These are phyloP conservation scores for Platismatia glauca DNA, from an alignment of 495 filamentous ascomycete genomes.

Conservation along the genomic window DNA sequence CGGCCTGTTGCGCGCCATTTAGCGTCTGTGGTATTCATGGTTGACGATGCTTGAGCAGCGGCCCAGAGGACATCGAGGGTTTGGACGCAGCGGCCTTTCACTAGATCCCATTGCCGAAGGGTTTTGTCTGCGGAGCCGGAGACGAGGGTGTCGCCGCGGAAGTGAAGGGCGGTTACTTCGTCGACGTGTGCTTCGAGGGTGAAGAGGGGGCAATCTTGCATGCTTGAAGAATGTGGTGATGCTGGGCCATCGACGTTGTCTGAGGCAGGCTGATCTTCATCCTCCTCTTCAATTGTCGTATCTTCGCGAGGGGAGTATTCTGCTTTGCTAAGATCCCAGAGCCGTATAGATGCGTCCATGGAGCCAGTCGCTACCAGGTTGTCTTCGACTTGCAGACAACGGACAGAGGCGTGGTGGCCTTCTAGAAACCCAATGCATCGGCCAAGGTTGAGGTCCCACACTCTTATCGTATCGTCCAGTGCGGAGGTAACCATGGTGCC, in stretches of 20 bases:
- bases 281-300: slow-evolving; percentile 43
- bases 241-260: slow-evolving; percentile 44
- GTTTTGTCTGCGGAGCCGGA: slow-evolving; percentile 98
- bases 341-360: slow-evolving; percentile 86
- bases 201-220: slow-evolving; percentile 81
- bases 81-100: slow-evolving; percentile 91
- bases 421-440: slow-evolving; percentile 85
- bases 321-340: slow-evolving; percentile 82
- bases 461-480: slow-evolving; percentile 89
- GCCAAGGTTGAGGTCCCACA: slow-evolving; percentile 92
- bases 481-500: slow-evolving; percentile 93
- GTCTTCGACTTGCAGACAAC: slow-evolving; percentile 88
- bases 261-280: slow-evolving; percentile 56
- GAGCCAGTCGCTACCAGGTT: slow-evolving; percentile 93
- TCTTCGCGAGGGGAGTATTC: slow-evolving; percentile 35
- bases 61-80: slow-evolving; percentile 99
- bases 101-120: slow-evolving; percentile 92
- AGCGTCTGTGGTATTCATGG: slow-evolving; percentile 44
- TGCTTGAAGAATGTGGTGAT: slow-evolving; percentile 52
- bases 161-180: slow-evolving; percentile 89
- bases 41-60: slow-evolving; percentile 77
- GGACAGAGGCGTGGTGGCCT: slow-evolving; percentile 89
- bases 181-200: slow-evolving; percentile 84
- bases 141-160: slow-evolving; percentile 77
- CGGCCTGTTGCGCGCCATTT: slow-evolving; percentile 47